phyloP scores from a whole-genome alignment of 2,329 filamentous ascomycete genomes.

The Pseudogymnoascus pannorum region DNA sequence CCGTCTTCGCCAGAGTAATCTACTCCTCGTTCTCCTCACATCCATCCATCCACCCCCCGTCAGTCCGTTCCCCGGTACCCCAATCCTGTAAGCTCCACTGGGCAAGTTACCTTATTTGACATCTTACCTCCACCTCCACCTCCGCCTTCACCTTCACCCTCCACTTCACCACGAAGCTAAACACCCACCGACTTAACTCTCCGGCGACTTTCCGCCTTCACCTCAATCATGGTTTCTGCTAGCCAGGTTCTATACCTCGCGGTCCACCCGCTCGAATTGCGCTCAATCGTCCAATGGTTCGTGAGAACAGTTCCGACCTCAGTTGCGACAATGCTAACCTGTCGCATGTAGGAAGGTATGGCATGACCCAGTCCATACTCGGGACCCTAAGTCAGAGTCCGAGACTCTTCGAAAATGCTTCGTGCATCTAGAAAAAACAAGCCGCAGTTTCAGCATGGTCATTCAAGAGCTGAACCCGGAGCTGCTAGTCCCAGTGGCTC shows the following conservation, averaged over 20 bases:
- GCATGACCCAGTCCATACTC: constrained; percentile 83
- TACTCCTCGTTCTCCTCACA: neutral
- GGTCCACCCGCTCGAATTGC: constrained; percentile 69
- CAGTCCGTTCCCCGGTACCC: neutral
- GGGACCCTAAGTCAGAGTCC: constrained; percentile 65
- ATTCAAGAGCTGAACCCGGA: constrained; percentile 91
- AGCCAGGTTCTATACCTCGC: constrained; percentile 60
- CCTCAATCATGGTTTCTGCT: constrained; percentile 45
- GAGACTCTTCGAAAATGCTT: constrained; percentile 74
- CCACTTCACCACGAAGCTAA: neutral
- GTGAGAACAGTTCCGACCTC: neutral
- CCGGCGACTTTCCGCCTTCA: neutral
- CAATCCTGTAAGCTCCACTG: neutral
- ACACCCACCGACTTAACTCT: neutral
- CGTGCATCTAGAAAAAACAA: constrained; percentile 72
- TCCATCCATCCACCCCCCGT: neutral
- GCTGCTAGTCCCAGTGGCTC: constrained; percentile 71
- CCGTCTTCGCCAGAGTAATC: no score
- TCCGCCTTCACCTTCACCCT: neutral
- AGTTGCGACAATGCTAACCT: neutral
- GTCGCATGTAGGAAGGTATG: constrained; percentile 68
- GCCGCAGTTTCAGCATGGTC: constrained; percentile 80
- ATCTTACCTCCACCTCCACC: neutral
- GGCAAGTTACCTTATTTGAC: neutral
- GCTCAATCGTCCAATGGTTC: constrained; percentile 84